These are phyloP conservation scores for Venturia aucupariae DNA, from an alignment of 2,329 filamentous ascomycete genomes.

Conservation along the genomic window DNA sequence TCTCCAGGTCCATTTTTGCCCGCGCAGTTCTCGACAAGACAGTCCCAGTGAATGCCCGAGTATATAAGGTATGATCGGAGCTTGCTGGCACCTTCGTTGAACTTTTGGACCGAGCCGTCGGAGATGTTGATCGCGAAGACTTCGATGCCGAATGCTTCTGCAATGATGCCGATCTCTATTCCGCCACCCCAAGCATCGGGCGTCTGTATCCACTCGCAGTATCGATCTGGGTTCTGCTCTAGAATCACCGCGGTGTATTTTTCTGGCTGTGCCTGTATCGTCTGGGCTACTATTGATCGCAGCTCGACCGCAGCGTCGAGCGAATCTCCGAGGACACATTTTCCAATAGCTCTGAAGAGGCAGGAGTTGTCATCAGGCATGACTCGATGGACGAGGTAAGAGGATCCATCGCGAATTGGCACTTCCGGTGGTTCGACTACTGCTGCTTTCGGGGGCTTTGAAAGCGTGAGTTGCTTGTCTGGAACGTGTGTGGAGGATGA, in stretches of 20 bases:
- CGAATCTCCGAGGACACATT: constrained; percentile 57
- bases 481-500: constrained; percentile 13
- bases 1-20: constrained; percentile 55
- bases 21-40: constrained; percentile 63
- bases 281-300: constrained; percentile 66
- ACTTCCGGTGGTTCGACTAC: constrained; percentile 52
- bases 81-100: constrained; percentile 58
- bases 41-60: constrained; percentile 89
- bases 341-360: constrained; percentile 82
- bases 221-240: constrained; percentile 59
- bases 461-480: constrained; percentile 10
- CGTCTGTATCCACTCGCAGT: constrained; percentile 72
- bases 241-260: constrained; percentile 70
- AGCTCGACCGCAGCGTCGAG: constrained; percentile 63
- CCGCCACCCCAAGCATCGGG: constrained; percentile 83
- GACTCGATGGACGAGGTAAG: constrained; percentile 65
- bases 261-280: constrained; percentile 59
- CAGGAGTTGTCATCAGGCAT: constrained; percentile 98
- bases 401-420: constrained; percentile 45
- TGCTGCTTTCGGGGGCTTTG: constrained; percentile 21
- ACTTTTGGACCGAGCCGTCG: constrained; percentile 57
- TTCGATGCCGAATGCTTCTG: constrained; percentile 75
- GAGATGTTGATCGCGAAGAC: constrained; percentile 78
- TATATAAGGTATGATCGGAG: constrained; percentile 75
- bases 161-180: constrained; percentile 80